Evolutionary conservation across 148 eudicot genomes (phyloP), one percentile per base, ranked within the genome.

Genomic region (Talinum fruticosum): DNA sequence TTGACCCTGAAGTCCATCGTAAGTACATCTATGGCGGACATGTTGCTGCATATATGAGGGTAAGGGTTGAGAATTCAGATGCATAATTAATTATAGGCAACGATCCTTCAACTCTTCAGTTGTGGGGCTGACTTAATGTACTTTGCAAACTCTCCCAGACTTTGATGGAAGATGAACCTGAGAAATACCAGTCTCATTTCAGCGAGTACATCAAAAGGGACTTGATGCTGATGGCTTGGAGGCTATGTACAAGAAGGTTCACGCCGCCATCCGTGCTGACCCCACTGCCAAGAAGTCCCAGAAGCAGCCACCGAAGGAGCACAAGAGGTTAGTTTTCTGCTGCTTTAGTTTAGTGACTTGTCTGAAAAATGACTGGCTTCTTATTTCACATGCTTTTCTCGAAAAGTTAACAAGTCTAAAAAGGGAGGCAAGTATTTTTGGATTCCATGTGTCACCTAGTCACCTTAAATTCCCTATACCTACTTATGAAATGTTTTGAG

Each of bases 11-110:
- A 15, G 78, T 85, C 53, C 94, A 92, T 81, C 87, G 87, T 71
- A 90, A 90, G 53, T 92, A 92, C 75, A 84, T 90, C 49, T 92
- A 85, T 59, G 94, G 91, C n/a, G 91, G 94, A 6, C 94, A 92
- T 37, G 90, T 92, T 83, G 87, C 89, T 84, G 87, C 87, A 8
- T 92, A 92, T 82, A 90, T 88, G 93, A 82, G 77, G 72, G 91
- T 88, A 36, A 45, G 82, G 32, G 66, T 10, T 8, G 23, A 13
- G 15, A 62, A 62, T 26, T 62, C 1, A 15, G 15, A 62, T 62
- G 2, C n/a, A 19, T 62, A n/a, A 26, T 62, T 26, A 4, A 5
- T 62, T 26, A 0, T 51, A 10, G 57, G 57, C 29, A 26, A 28
- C 28, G 30, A 4, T 62, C 32, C 30, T 62, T n/a, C 16, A n/a